These are phyloP conservation scores for Mycena crocata DNA, from an alignment of 768 basidiomycete species.

Conservation along the genomic window DNA sequence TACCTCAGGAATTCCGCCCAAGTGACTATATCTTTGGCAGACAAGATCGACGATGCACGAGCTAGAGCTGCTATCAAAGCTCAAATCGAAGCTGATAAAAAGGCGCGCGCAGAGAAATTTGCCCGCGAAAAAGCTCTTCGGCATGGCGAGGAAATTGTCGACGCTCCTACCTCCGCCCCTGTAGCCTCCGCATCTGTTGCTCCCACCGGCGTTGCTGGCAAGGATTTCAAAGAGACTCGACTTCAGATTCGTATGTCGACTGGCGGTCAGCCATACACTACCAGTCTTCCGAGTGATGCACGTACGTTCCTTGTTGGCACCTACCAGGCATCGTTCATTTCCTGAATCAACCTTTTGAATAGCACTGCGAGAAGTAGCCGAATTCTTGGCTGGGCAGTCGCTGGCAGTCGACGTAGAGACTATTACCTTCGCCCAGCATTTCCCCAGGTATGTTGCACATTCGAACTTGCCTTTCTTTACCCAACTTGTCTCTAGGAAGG, in stretches of 20 bases:
- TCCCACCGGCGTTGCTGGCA: slow-evolving; percentile 62
- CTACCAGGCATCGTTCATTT: not conserved
- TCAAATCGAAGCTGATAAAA: slow-evolving; percentile 96
- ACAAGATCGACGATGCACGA: slow-evolving; percentile 90
- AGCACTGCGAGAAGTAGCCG: slow-evolving; percentile 90
- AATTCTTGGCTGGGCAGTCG: slow-evolving; percentile 84
- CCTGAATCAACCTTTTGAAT: slow-evolving; percentile 13
- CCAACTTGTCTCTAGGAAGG: slow-evolving; percentile 66
- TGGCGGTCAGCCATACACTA: slow-evolving; percentile 85
- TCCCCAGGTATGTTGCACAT: slow-evolving; percentile 79
- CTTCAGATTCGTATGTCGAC: slow-evolving; percentile 89
- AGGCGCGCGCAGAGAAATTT: slow-evolving; percentile 85
- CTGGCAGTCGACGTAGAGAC: slow-evolving; percentile 79
- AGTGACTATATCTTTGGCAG: slow-evolving; percentile 51
- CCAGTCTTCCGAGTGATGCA: slow-evolving; percentile 82
- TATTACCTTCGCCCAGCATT: slow-evolving; percentile 81
- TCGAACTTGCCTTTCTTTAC: slow-evolving; percentile 4
- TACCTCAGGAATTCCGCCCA: not conserved
- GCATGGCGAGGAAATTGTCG: slow-evolving; percentile 71
- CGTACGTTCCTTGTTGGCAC: slow-evolving; percentile 63
- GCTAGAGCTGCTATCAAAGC: slow-evolving; percentile 90
- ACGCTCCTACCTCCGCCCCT: slow-evolving; percentile 46
- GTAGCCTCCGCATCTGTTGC: slow-evolving; percentile 50
- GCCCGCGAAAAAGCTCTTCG: slow-evolving; percentile 93
- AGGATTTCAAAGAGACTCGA: slow-evolving; percentile 88